Evolutionary conservation across 2,329 filamentous ascomycete species (phyloP), one percentile per base, ranked within the genome.

Genomic region (Elsinoe perseae): DNA sequence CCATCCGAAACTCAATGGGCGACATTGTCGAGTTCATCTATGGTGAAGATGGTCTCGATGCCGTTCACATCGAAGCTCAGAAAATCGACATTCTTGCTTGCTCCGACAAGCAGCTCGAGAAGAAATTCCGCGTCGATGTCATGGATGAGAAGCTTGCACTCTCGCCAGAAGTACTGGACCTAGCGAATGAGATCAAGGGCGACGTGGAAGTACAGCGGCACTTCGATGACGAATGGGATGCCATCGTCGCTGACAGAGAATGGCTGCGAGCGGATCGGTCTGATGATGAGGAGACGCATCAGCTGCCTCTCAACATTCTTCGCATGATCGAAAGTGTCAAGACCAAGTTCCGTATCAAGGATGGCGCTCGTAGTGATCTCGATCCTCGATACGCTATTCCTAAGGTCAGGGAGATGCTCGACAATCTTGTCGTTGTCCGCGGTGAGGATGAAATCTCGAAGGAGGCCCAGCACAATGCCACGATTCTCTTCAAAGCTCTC

Each of bases 1-100:
- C 93, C 4, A 90, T 98, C 25, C 86, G 93, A 58, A 98, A 98
- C 73, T 98, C 93, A 1, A 79, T 97, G 43, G 93, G 93, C 44
- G 95, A 98, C 65, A 87, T 98, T 61, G 85, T 98, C 56, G 92
- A 98, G 68, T 98, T 98, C 75, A 80, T 96, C 59, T 98, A 98
- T 63, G 93, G 93, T 67, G 93, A 98, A 70, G 95, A 98, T 71
- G 95, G 93, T 66, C 80, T 97, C 6, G 95, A 98, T 70, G 95
- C 88, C 67, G 87, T 87, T 62, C 83, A 86, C 70, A 97, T 99
- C 57, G 93, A 99, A 75, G 89, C 90, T 65, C 95, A 98, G 72
- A 82, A 82, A 56, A 82, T 98, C 61, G 89, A 95, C 64, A 85
- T 88, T 67, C 87, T 97, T 69, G 86, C 84, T 62, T 84, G 89